Percentiles rank a stretch among this genome's conserved stretches.
phyloP scores from a whole-genome alignment of 2,329 filamentous ascomycete genomes.

The Phialocephala sp. region DNA sequence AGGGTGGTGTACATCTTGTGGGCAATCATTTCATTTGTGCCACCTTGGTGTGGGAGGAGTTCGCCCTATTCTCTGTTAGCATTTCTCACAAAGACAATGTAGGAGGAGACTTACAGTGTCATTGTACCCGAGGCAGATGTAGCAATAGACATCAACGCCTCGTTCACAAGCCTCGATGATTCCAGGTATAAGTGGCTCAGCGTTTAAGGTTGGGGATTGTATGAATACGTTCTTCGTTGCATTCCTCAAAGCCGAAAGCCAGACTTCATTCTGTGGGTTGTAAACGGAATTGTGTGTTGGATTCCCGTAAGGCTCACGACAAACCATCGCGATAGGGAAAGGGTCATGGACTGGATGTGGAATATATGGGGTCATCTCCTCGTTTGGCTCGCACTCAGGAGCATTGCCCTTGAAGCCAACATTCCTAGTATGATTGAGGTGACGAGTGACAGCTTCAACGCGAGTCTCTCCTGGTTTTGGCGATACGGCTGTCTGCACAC shows the following conservation, averaged over 20 bases:
- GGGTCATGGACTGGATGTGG: conserved; percentile 56
- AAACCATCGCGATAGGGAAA: conserved; percentile 75
- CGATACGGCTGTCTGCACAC: conserved; percentile 63
- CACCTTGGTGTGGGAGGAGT: conserved; percentile 75
- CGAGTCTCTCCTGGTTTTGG: conserved; percentile 55
- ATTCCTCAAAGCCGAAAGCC: conserved; percentile 71
- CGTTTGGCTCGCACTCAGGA: conserved; percentile 56
- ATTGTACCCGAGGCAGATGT: conserved; percentile 80
- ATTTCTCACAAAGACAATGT: background rate
- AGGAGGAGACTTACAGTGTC: conserved; percentile 57
- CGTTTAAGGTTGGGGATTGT: conserved; percentile 79
- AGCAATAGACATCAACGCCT: conserved; percentile 71
- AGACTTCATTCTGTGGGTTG: conserved; percentile 78
- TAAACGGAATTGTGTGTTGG: conserved; percentile 64
- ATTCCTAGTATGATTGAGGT: conserved; percentile 68
- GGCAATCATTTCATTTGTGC: conserved; percentile 75
- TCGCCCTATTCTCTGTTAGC: conserved; percentile 58
- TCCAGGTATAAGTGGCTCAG: conserved; percentile 67
- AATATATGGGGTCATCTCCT: conserved; percentile 72
- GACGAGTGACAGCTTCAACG: conserved; percentile 64
- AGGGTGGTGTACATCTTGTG: conserved; percentile 63
- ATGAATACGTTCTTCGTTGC: conserved; percentile 73
- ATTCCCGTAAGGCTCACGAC: conserved; percentile 69
- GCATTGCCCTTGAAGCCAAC: conserved; percentile 56
- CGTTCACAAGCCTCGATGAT: conserved; percentile 68